Evolutionary conservation across 2,329 filamentous ascomycete genomes (phyloP).

Genomic region (Xylariaceae sp.): DNA sequence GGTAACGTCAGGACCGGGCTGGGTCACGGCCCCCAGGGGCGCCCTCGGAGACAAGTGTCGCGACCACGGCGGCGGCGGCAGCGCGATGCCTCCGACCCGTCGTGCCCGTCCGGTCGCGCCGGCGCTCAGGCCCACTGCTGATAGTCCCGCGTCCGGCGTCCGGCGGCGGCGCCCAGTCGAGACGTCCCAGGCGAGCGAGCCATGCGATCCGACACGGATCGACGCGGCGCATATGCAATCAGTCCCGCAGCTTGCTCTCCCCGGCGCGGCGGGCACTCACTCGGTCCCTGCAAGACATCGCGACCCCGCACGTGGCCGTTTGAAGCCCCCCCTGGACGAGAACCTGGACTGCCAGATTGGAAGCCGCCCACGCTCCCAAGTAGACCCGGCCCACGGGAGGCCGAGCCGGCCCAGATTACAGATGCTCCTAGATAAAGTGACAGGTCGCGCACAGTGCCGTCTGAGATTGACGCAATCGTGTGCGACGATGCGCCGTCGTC

Average conservation of each 20-base stretch:
- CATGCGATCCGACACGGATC: conserved; percentile 2
- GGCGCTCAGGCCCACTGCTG: no score
- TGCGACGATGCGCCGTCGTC: conserved; percentile 2
- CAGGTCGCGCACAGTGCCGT: conserved; percentile 11
- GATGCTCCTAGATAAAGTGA: no score
- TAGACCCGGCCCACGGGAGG: conserved; percentile 7
- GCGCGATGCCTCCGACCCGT: no score
- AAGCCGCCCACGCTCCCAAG: conserved; percentile 4
- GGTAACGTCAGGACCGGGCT: no score
- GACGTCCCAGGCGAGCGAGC: no score
- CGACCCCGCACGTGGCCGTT: conserved; percentile 12
- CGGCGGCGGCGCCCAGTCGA: neutral
- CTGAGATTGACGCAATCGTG: conserved; percentile 11
- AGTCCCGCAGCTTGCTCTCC: conserved; percentile 7
- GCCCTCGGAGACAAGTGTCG: no score
- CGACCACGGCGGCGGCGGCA: no score
- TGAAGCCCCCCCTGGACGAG: conserved; percentile 7
- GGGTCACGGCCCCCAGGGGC: no score
- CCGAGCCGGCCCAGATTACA: no score
- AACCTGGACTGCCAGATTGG: conserved; percentile 11
- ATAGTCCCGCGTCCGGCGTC: no score
- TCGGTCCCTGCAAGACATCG: conserved; percentile 15
- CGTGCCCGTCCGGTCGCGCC: no score
- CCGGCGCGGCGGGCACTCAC: no score
- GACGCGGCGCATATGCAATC: conserved; percentile 15